A percentile compares a stretch with the other conserved stretches of the same genome.
These are phyloP conservation scores for Sherardia arvensis DNA, from an alignment of 257 asterid species.

Conservation along the genomic window DNA sequence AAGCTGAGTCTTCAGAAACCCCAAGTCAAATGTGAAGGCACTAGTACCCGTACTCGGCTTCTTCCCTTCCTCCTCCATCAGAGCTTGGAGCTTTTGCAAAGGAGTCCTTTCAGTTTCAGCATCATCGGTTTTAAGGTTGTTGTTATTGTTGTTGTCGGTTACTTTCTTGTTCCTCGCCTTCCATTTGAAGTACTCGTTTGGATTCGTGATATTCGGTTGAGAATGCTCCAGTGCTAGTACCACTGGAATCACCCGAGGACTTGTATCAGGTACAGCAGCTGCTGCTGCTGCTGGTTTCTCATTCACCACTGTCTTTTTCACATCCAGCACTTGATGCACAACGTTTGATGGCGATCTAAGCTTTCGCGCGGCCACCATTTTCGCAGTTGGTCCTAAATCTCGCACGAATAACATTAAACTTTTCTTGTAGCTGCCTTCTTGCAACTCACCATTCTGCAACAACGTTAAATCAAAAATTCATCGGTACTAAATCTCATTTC, in stretches of 20 bases:
- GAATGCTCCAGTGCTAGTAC: slow-evolving; percentile 57
- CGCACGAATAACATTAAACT: slow-evolving; percentile 50
- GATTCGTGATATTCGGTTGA: slow-evolving; percentile 9
- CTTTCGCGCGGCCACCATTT: slow-evolving; percentile 47
- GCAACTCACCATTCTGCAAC: slow-evolving; percentile 22
- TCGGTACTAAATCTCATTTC: neutral
- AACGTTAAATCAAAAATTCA: neutral
- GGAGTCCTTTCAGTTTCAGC: neutral
- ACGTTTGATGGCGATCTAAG: neutral
- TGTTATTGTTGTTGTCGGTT: neutral
- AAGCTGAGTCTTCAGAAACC: slow-evolving; percentile 55
- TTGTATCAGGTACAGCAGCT: too few relatives aligned
- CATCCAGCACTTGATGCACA: neutral
- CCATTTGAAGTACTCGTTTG: slow-evolving; percentile 1
- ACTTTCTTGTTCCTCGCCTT: slow-evolving; percentile 36
- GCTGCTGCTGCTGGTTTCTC: neutral
- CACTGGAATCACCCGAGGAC: slow-evolving; percentile 35
- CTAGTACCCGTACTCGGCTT: neutral
- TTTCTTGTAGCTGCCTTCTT: slow-evolving; percentile 37
- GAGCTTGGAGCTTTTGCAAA: neutral
- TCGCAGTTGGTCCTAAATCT: slow-evolving; percentile 66
- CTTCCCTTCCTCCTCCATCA: neutral
- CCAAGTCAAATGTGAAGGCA: slow-evolving; percentile 46
- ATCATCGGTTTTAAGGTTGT: neutral
- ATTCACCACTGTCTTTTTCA: neutral